Evolutionary conservation across 306 rosid genomes (phyloP), one percentile per base, ranked within the genome.

Genomic region (Quillaja saponaria): DNA sequence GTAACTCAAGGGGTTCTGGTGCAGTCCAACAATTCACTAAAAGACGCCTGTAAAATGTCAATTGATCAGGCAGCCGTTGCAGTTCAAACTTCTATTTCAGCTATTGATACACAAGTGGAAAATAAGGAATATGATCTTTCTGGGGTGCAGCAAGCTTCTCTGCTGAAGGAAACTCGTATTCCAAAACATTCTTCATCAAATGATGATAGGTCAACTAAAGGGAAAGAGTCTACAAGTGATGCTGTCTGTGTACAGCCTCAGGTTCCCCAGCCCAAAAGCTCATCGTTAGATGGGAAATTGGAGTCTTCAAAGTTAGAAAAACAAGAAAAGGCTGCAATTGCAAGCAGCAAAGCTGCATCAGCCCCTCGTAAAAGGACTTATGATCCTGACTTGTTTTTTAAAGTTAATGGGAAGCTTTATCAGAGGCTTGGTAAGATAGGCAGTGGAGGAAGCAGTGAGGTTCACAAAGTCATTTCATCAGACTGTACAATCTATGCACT

Each of bases 401-500:
- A 92, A 78, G 98, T 92, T 35, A 92, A 84, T 52, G 96, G 96
- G 49, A 88, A 88, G 85, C 96, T 92, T 21, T 92, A 88, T 82
- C 98, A 92, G 75, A 83, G 96, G 80, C 98, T 92, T 34, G 98
- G 98, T 47, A 92, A 92, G 87, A 92, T 92, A 73, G 98, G 98
- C 0, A 92, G 96, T 39, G 98, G 98, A 28, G 98, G 98, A 78
- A 92, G 96, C 80, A 92, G 96, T 80, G 98, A 92, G 78, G 96
- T 92, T 25, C 95, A 92, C 87, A 92, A 92, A 82, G 98, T 92
- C 61, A 92, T 92, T 72, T 92, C 96, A 68, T 84, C 95, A 48
- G 95, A 92, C 65, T 92, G 98, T 76, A 86, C 77, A 37, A 89
- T 92, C 57, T 86, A 82, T 69, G 98, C 98, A 3, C 90, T 92